phyloP scores from a whole-genome alignment of 2,329 filamentous ascomycete species.

The Apiospora malaysiana region DNA sequence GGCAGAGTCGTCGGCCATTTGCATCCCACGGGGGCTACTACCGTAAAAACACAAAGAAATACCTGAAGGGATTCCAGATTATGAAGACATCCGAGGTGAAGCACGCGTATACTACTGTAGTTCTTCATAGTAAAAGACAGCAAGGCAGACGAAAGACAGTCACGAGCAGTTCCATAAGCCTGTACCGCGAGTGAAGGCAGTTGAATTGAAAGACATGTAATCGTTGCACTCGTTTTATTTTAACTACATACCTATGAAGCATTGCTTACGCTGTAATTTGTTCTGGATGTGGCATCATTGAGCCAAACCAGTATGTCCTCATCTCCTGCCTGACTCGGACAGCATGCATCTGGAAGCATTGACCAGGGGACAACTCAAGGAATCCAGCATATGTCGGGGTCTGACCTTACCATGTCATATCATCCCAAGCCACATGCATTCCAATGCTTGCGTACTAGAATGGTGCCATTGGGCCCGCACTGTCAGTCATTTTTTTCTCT shows the following conservation, averaged over 20 bases:
- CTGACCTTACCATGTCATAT: neutral
- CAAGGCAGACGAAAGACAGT: neutral
- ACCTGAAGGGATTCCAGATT: neutral
- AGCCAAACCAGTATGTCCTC: neutral
- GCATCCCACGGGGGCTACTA: neutral
- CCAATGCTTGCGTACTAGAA: constrained; percentile 4
- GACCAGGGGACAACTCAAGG: constrained; percentile 3
- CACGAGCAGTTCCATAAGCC: neutral
- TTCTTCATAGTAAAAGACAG: neutral
- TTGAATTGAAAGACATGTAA: neutral
- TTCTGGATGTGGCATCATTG: neutral
- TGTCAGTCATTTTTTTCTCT: constrained; percentile 6
- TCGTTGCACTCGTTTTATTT: neutral
- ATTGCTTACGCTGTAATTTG: neutral
- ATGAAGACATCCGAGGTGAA: neutral
- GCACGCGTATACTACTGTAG: neutral
- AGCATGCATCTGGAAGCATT: constrained; percentile 7
- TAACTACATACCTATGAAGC: constrained; percentile 11
- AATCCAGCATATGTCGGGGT: constrained; percentile 3
- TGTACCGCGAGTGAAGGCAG: neutral
- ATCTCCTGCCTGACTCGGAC: neutral
- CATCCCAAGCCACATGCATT: constrained; percentile 5
- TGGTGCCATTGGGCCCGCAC: neutral
- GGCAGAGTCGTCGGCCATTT: neutral
- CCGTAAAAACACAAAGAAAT: neutral